Evolutionary conservation across 106 monocot species (phyloP).

Genomic region (Allium fistulosum): DNA sequence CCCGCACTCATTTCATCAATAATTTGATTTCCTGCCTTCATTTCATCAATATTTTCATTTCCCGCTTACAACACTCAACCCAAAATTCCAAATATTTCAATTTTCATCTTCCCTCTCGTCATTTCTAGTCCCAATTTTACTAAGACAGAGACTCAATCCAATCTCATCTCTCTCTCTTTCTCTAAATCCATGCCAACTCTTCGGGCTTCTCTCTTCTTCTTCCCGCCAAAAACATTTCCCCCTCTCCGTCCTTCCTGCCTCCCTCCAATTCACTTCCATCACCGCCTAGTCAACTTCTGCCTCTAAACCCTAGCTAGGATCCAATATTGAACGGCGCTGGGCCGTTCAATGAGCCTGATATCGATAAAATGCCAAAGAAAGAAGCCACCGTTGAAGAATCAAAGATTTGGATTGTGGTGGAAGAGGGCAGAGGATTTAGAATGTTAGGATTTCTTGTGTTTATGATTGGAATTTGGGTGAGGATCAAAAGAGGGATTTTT

Average conservation of each 20-base stretch:
- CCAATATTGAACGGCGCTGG: slow-evolving; percentile 5
- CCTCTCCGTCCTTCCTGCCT: slow-evolving; percentile 4
- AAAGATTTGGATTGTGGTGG: background rate
- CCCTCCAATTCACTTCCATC: background rate
- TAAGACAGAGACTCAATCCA: background rate
- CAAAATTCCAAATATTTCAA: no score
- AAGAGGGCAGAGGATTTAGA: slow-evolving; percentile 4
- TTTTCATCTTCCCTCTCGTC: no score
- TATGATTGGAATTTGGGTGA: slow-evolving; percentile 28
- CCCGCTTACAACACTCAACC: no score
- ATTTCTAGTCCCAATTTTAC: no score
- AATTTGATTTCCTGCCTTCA: no score
- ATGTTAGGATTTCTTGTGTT: slow-evolving; percentile 26
- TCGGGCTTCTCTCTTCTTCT: slow-evolving; percentile 55
- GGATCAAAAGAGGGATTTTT: slow-evolving; percentile 31
- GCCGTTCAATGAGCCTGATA: background rate
- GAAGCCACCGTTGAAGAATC: background rate
- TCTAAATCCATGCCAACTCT: slow-evolving; percentile 48
- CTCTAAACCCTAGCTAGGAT: slow-evolving; percentile 9
- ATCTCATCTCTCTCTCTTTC: background rate
- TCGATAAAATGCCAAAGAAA: background rate
- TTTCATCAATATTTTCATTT: no score
- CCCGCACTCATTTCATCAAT: no score
- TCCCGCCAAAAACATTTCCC: slow-evolving; percentile 21
- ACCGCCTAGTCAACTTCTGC: background rate